Percentiles rank a stretch among this genome's conserved stretches.
Conservation (phyloP, 2,329 filamentous ascomycete species). For the Acarospora socialis region DNA sequence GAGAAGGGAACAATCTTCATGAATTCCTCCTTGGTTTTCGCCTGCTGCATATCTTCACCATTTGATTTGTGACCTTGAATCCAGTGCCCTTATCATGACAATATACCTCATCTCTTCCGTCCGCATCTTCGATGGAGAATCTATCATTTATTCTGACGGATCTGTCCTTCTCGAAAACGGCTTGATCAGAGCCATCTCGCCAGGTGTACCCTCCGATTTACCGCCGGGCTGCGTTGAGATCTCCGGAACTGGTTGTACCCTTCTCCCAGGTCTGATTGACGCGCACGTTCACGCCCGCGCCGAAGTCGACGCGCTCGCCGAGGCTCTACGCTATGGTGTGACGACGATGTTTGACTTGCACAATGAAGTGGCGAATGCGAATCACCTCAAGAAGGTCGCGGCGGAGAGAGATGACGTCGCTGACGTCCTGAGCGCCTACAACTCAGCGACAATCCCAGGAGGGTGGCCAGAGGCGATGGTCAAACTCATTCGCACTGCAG, state of each 20-base stretch:
- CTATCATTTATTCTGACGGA: too few species aligned
- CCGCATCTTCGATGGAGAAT: too few species aligned
- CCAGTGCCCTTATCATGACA: too few species aligned
- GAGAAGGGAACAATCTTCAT: conserved; percentile 23
- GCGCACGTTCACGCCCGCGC: conserved; percentile 34
- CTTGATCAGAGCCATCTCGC: too few species aligned
- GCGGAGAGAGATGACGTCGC: conserved; percentile 25
- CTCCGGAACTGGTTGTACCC: conserved; percentile 32
- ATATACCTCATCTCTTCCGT: too few species aligned
- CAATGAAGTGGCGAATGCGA: conserved; percentile 23
- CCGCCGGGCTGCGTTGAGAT: conserved; percentile 29
- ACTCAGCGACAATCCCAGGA: conserved; percentile 34
- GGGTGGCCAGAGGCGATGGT: conserved; percentile 35
- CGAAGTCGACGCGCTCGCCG: conserved; percentile 23
- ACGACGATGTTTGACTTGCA: conserved; percentile 40
- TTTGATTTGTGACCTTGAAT: too few species aligned
- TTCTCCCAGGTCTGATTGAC: conserved; percentile 38
- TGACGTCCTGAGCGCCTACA: conserved; percentile 33
- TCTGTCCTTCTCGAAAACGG: too few species aligned
- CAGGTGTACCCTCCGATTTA: too few species aligned
- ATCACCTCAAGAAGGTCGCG: conserved; percentile 19
- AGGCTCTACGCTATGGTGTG: conserved; percentile 35
- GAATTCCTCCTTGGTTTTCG: conserved; percentile 22
- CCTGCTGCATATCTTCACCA: too few species aligned
- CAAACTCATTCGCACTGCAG: conserved; percentile 14